Evolutionary conservation across 176 grass and related monocot genomes (phyloP).

Genomic region (Hordeum vulgare): DNA sequence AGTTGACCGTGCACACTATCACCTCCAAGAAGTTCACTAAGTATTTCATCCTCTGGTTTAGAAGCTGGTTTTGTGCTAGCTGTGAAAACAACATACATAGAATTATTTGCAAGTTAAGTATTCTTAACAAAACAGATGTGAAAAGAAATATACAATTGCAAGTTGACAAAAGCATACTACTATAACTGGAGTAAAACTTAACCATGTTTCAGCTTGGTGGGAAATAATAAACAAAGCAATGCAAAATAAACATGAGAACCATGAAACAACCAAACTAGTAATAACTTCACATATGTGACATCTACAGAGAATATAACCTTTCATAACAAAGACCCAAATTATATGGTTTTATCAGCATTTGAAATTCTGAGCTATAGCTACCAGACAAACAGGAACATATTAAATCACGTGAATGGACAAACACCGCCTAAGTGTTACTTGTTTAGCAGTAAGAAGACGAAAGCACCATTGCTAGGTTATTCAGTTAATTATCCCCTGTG

Average conservation of each 20-base stretch:
- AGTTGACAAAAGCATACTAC: background rate
- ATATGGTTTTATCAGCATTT: background rate
- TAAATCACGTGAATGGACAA: background rate
- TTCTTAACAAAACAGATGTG: background rate
- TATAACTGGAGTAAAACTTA: background rate
- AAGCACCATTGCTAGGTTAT: background rate
- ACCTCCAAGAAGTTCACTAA: slow-evolving; percentile 56
- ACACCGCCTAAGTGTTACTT: background rate
- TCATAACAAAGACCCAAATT: background rate
- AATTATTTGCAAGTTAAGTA: background rate
- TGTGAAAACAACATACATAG: slow-evolving; percentile 29
- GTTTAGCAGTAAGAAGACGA: slow-evolving; percentile 6
- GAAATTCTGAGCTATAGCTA: background rate
- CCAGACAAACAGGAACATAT: background rate
- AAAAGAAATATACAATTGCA: background rate
- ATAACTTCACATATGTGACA: background rate
- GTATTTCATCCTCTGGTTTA: slow-evolving; percentile 58
- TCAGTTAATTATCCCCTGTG: background rate
- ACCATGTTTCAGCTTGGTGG: background rate
- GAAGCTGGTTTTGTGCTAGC: slow-evolving; percentile 36
- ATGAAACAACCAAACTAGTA: background rate
- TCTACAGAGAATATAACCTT: background rate
- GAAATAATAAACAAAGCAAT: too few species aligned
- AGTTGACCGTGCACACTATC: slow-evolving; percentile 29
- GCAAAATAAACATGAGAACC: background rate